A percentile compares a stretch with the other conserved stretches of the same genome.
These are phyloP conservation scores for Athelia psychrophila DNA, from an alignment of 1,284 basidiomycete species.

Conservation along the genomic window DNA sequence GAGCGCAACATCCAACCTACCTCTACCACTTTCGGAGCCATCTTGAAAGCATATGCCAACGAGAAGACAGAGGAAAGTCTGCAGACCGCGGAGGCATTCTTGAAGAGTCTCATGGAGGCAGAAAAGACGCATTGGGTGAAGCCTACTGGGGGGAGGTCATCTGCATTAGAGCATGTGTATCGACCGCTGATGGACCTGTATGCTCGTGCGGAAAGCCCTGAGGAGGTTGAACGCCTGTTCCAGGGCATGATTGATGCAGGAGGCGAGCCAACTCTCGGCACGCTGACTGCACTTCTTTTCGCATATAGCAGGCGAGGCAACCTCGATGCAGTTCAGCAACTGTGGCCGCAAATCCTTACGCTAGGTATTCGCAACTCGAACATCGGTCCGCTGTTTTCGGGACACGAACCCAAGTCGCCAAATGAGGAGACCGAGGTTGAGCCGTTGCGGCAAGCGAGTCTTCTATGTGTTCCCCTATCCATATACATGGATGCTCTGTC, in stretches of 20 bases:
- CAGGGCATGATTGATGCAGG: slow-evolving; percentile 54
- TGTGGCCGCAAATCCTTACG: slow-evolving; percentile 74
- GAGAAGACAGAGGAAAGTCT: slow-evolving; percentile 47
- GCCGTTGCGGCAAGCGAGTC: slow-evolving; percentile 41
- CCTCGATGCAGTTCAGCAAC: slow-evolving; percentile 49
- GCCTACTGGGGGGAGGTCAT: slow-evolving; percentile 32
- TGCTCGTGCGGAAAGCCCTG: slow-evolving; percentile 41
- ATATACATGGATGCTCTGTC: slow-evolving; percentile 83
- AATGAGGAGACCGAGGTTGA: slow-evolving; percentile 13
- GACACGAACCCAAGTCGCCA: slow-evolving; percentile 10
- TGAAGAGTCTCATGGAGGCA: slow-evolving; percentile 43
- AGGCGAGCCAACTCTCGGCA: slow-evolving; percentile 55
- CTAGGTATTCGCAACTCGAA: slow-evolving; percentile 43
- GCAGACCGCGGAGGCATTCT: slow-evolving; percentile 58
- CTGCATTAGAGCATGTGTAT: slow-evolving; percentile 55
- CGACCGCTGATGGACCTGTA: slow-evolving; percentile 65
- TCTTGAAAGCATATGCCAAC: slow-evolving; percentile 63
- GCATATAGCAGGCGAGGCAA: slow-evolving; percentile 67
- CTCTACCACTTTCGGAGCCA: slow-evolving; percentile 69
- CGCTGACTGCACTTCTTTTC: slow-evolving; percentile 71
- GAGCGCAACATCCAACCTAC: slow-evolving; percentile 66
- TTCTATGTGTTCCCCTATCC: slow-evolving; percentile 79
- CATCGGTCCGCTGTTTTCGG: slow-evolving; percentile 30
- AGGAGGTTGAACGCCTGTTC: slow-evolving; percentile 59
- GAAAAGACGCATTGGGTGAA: slow-evolving; percentile 36